Evolutionary conservation across 345 rosid genomes (phyloP).

Genomic region (Linum usitatissimum): DNA sequence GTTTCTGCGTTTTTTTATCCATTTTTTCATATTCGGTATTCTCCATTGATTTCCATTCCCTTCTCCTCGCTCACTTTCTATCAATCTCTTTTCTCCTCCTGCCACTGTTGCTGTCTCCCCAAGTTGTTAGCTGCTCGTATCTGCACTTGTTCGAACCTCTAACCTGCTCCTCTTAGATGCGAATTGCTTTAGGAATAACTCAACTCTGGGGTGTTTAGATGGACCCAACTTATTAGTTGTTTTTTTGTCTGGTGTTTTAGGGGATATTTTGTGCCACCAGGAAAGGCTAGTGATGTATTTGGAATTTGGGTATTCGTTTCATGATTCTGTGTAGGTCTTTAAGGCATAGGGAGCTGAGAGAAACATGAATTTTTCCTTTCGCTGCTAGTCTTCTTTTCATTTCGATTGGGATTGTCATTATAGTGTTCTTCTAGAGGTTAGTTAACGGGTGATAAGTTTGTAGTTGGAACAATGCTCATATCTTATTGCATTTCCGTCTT

Average conservation of each 20-base stretch:
- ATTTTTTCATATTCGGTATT: too few species aligned
- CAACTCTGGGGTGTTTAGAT: constrained; percentile 7
- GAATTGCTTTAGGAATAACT: constrained; percentile 2
- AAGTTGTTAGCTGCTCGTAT: too few species aligned
- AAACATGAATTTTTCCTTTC: neutral
- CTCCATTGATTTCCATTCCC: too few species aligned
- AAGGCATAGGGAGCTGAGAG: constrained; percentile 1
- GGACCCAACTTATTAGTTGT: constrained; percentile 14
- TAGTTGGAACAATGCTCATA: neutral
- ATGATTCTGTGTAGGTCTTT: constrained; percentile 2
- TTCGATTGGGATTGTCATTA: too few species aligned
- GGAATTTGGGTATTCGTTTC: neutral
- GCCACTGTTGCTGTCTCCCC: too few species aligned
- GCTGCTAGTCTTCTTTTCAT: neutral
- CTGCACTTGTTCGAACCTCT: constrained; percentile 30
- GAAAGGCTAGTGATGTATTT: neutral
- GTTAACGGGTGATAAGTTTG: neutral
- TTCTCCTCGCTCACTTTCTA: too few species aligned
- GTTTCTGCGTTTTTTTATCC: too few species aligned
- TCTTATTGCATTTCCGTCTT: neutral
- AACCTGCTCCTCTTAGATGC: constrained; percentile 9
- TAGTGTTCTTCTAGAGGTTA: neutral
- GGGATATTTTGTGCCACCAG: neutral
- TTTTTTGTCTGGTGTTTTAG: constrained; percentile 6
- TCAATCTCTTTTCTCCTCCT: too few species aligned